Evolutionary conservation across 1,284 basidiomycete genomes (phyloP).

Genomic region (Apiotrichum veenhuisii): DNA sequence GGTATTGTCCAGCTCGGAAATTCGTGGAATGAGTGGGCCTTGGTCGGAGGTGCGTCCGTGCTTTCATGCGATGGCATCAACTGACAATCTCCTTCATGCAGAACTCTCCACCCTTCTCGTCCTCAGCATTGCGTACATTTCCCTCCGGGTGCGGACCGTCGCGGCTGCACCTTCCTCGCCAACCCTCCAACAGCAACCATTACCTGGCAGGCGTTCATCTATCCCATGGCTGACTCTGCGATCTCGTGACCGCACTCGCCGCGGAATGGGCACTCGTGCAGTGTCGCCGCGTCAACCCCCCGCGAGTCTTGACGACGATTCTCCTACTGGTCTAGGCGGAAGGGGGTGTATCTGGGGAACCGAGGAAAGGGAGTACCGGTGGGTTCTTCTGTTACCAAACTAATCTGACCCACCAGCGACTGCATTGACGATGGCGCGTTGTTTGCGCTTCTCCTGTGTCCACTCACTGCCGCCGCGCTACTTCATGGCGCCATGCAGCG

Average conservation of each 20-base stretch:
- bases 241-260: neutral
- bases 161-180: conserved; percentile 11
- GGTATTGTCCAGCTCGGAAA: conserved; percentile 32
- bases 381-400: conserved; percentile 13
- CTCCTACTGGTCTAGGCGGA: conserved; percentile 20
- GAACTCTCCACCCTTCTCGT: conserved; percentile 13
- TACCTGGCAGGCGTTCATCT: neutral
- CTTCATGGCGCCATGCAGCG: conserved; percentile 53
- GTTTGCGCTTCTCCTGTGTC: conserved; percentile 72
- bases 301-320: conserved; percentile 20
- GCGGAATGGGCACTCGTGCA: neutral
- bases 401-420: conserved; percentile 54
- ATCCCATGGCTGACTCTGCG: neutral
- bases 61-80: no score
- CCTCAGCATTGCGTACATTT: conserved; percentile 9
- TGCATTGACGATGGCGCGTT: conserved; percentile 77
- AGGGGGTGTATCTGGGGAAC: conserved; percentile 49
- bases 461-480: conserved; percentile 68
- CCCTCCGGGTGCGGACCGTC: conserved; percentile 27
- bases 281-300: neutral
- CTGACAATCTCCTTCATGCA: no score
- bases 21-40: conserved; percentile 39
- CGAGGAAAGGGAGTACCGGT: conserved; percentile 47
- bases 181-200: conserved; percentile 2
- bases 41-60: conserved; percentile 38